A percentile compares a stretch with the other conserved stretches of the same genome.
These are phyloP conservation scores for Kalanchoe fedtschenkoi DNA, from an alignment of 164 flowering plant genomes.

Conservation along the genomic window DNA sequence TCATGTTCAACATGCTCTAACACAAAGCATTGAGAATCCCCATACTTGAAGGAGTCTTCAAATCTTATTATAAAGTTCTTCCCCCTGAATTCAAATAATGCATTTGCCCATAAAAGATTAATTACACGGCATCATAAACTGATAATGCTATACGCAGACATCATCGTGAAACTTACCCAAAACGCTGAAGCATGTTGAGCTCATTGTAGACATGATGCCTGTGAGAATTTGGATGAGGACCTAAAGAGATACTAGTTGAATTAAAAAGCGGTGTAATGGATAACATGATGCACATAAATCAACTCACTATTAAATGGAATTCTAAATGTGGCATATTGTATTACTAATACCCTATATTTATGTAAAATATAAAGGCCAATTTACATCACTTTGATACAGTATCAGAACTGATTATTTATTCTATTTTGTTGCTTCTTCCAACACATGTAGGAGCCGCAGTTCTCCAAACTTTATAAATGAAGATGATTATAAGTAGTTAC, in stretches of 20 bases:
- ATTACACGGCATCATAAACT: not conserved
- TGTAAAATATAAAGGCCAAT: not conserved
- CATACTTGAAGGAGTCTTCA: conserved; percentile 63
- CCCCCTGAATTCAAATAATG: conserved; percentile 42
- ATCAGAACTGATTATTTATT: not conserved
- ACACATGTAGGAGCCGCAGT: not conserved
- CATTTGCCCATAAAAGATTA: not conserved
- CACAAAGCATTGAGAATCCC: conserved; percentile 58
- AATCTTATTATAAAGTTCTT: conserved; percentile 66
- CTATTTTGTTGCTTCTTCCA: not conserved
- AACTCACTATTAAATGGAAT: not conserved
- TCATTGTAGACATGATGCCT: conserved; percentile 57
- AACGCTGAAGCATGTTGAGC: conserved; percentile 66
- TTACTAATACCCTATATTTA: no score
- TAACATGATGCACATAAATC: not conserved
- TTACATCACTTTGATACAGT: not conserved
- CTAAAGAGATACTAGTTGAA: conserved; percentile 20
- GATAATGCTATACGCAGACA: not conserved
- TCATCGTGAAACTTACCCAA: conserved; percentile 47
- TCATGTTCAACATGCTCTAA: conserved; percentile 88
- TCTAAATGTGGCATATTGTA: not conserved
- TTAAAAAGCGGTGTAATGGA: not conserved
- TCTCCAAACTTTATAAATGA: not conserved
- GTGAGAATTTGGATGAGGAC: conserved; percentile 69
- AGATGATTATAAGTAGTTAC: no score